Evolutionary conservation across 768 basidiomycete genomes (phyloP).

Genomic region (Rhodocollybia butyracea): DNA sequence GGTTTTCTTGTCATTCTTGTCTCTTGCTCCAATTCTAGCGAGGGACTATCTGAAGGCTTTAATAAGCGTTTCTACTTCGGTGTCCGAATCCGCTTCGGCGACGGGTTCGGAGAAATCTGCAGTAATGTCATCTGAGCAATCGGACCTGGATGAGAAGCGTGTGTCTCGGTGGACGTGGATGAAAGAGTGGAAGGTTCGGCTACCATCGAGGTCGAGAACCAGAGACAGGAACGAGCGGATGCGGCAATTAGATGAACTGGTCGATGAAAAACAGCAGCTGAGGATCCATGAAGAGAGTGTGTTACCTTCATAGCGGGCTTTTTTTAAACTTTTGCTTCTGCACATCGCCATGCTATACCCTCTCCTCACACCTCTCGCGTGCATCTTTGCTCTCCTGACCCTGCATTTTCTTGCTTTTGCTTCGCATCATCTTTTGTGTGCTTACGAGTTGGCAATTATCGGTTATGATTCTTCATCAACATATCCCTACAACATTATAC

Average conservation of each 20-base stretch:
- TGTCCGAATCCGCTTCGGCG: background rate
- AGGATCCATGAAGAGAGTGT: background rate
- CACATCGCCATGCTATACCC: background rate
- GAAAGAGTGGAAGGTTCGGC: slow-evolving; percentile 6
- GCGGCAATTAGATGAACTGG: slow-evolving; percentile 2
- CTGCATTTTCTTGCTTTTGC: background rate
- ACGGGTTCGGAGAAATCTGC: slow-evolving; percentile 1
- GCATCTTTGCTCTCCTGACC: background rate
- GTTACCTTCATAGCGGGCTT: slow-evolving; percentile 5
- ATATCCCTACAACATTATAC: background rate
- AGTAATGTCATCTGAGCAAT: background rate
- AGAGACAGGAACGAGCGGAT: slow-evolving; percentile 4
- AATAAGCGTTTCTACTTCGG: background rate
- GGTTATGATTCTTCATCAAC: too few species aligned
- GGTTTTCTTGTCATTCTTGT: slow-evolving; percentile 75
- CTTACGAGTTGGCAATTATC: slow-evolving; percentile 1
- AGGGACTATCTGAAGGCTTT: slow-evolving; percentile 30
- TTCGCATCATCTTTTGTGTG: background rate
- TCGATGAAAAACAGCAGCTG: slow-evolving; percentile 5
- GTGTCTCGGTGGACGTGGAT: slow-evolving; percentile 7
- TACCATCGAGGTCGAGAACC: slow-evolving; percentile 6
- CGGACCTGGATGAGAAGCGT: slow-evolving; percentile 2
- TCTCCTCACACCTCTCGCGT: background rate
- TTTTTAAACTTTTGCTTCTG: background rate
- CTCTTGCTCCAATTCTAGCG: slow-evolving; percentile 83